Base-by-base conservation (phyloP, 108 stramenopile species). In the Nannochloropsis salina region DNA sequence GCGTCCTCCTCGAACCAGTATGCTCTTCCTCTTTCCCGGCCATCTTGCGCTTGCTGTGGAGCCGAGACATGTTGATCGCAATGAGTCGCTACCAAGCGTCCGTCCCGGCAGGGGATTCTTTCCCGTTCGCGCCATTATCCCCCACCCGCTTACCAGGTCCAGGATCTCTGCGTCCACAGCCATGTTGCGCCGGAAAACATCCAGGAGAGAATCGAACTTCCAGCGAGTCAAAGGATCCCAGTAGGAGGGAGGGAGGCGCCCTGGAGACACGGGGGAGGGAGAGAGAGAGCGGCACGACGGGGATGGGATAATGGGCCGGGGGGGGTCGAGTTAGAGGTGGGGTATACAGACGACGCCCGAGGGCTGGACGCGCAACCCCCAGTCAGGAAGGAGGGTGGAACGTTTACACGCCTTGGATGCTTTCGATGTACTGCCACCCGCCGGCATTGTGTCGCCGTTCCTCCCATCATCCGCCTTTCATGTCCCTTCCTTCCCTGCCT, bases 11-110 rank as follows among this genome's bases (percentile, higher is more conserved):
- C 61, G 8, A 74, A 74, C 61, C 61, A 74, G 61, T 74, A 74
- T 3, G 61, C 61, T 74, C 61, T 15, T 8, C 61, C 61, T 74
- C 61, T 74, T 6, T 74, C 61, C 61, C 4, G 15, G 20, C 61
- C 61, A n/a, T n/a, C 61, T n/a, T 74, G 61, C n/a, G 61, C 61
- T 74, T 74, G 61, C 61, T 74, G 61, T 74, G 61, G 61, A 74
- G n/a, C 20, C 20, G n/a, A 74, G 0, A 6, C 6, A 74, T 3
- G 15, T 6, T n/a, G 15, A n/a, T 74, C 15, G 4, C 1, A 74
- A 6, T 3, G 6, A 74, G 61, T 6, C n/a, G 61, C 61, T 6
- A 2, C 61, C 61, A 74, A 15, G 8, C 15, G 20, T 74, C 61
- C 61, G 8, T n/a, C n/a, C 61, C 4, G 31, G 1, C 31, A 31